Base-by-base conservation (phyloP, 2,329 filamentous ascomycete species). In the Dactylellina cionopaga region DNA sequence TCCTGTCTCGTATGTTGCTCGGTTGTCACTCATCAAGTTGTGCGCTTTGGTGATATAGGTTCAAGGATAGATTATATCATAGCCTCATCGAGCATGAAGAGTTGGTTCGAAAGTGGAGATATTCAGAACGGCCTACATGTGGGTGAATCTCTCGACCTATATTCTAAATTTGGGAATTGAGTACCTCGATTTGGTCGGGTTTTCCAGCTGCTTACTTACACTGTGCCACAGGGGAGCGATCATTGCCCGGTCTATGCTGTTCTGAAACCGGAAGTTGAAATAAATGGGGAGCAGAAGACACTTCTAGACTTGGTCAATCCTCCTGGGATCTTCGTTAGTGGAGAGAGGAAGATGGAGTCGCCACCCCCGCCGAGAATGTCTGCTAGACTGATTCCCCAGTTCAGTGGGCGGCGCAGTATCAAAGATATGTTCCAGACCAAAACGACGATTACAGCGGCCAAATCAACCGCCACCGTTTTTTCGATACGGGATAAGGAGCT, bases 61-160 rank as follows among this genome's bases (percentile, higher is more conserved):
- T 90, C 91, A 60, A 87, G 95, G 33, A 98, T 98, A 76, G 95
- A 99, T 80, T 98, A 96, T 80, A 86, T 99, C 15, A 84, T 98
- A 2, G 96, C 92, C 79, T 95, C 88, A 75, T 83, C 89, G 39
- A 85, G 86, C 33, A 90, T 96, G 83, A 90, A 89, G 77, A 82
- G 86, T 55, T 97, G 93, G 92, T 90, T 96, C 77, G 83, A 82
- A 24, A 87, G 89, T 43, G 87, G 92, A 5, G 89, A 97, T 77
- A 98, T 98, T 29, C 95, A 98, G 79, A 92, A 96, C 80, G 93
- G 93, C 0, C 82, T 98, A 19, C 90, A 96, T 82, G 84, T 85
- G 77, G 43, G 69, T 79, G 43, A 5, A 24, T 44, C 19, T 15
- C 19, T 15, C 33, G 24, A 9, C 35, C 17, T 7, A 73, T 17